A percentile compares a stretch with the other conserved stretches of the same genome.
phyloP scores from a whole-genome alignment of 768 basidiomycete genomes.

The Termitomyces sp. region DNA sequence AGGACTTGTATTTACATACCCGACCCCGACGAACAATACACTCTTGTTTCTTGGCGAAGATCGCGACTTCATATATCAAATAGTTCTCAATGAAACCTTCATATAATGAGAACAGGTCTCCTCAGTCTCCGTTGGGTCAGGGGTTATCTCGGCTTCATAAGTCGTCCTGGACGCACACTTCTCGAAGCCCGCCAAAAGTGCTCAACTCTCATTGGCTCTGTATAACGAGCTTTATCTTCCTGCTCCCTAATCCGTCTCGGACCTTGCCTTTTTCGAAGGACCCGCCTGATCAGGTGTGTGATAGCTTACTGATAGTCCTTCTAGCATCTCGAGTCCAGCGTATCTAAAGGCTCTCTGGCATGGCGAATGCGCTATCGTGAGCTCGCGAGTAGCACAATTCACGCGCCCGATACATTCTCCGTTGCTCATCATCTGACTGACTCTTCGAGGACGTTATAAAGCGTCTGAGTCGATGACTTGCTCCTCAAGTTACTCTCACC shows the following conservation, averaged over 20 bases:
- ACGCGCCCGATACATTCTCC: too few relatives aligned
- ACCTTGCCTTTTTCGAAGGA: not conserved
- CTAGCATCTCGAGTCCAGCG: not conserved
- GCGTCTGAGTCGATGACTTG: not conserved
- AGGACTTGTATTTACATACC: not conserved
- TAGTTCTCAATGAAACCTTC: not conserved
- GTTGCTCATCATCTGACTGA: not conserved
- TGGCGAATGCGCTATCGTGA: not conserved
- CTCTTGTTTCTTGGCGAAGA: not conserved
- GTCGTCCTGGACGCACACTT: not conserved
- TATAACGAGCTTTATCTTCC: conserved; percentile 1
- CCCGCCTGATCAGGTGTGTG: not conserved
- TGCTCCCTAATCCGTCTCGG: not conserved
- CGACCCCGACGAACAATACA: not conserved
- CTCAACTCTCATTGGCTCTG: conserved; percentile 8
- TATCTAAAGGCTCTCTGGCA: not conserved
- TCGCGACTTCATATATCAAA: not conserved
- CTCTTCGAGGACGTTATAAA: conserved; percentile 4
- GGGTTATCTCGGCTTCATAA: conserved; percentile 1
- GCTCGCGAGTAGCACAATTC: conserved; percentile 16
- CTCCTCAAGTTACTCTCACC: not conserved
- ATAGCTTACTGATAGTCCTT: not conserved
- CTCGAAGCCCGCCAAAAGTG: conserved; percentile 7
- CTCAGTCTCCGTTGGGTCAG: not conserved
- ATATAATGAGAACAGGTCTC: not conserved